Evolutionary conservation across 208 protist species (phyloP), one percentile per base, ranked within the genome.

Genomic region (Wallacemonas rigidus): DNA sequence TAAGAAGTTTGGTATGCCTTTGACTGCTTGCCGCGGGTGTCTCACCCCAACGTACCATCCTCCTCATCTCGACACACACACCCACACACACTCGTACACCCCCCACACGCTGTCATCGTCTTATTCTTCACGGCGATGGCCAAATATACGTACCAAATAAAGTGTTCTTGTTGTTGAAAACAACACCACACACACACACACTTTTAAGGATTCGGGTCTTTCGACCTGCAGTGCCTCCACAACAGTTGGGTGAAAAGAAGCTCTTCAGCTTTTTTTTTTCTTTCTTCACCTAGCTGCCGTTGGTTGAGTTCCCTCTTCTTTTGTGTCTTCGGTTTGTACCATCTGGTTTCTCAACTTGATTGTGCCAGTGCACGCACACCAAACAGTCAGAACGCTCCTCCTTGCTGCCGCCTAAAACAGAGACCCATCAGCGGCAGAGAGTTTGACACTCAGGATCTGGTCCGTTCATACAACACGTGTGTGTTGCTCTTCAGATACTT

Each of bases 181-280:
- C 47, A 51, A 51, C 7, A 8, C 7, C 47, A 51, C 47, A 51
- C 47, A 51, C 54, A 58, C 54, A 58, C 54, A 58, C 35, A 63
- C 57, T 45, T 26, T 26, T 26, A 26, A 26, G 8, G 17, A 14
- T 36, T 53, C 60, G 39, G 43, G 60, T 65, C 43, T 65, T 65
- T 65, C 60, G 60, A 65, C 60, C 50, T 65, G 41, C 60, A 39
- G 36, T 44, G 36, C 60, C 50, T 65, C 60, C 26, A 26, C 26
- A 26, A 26, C 26, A 26, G 26, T 26, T 26, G 26, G 26, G 26
- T 26, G 26, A 26, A 26, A 26, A 36, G 51, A 64, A 15, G 26
- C 68, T 63, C 39, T 58, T 72, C 43, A 61, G 55, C 56, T 64
- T 72, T 72, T 55, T 64, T 51, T 51, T 55, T 43, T 72, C 45